Evolutionary conservation across 345 rosid genomes (phyloP).

Genomic region (Bruguiera parviflora): DNA sequence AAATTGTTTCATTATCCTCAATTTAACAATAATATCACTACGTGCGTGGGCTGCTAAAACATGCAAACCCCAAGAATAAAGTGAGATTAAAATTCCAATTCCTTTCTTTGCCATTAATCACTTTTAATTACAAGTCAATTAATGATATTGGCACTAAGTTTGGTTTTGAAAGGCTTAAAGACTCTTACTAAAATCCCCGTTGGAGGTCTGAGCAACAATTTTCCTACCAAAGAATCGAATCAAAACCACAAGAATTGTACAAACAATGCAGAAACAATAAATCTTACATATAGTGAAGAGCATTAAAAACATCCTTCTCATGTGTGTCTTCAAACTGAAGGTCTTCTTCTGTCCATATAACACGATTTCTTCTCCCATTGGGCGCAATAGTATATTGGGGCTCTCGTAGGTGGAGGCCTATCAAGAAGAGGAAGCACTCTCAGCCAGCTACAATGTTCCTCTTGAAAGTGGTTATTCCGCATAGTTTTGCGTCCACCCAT

Average conservation of each 20-base stretch:
- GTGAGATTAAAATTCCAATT: too few species aligned
- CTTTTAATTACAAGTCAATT: too few species aligned
- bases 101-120: too few species aligned
- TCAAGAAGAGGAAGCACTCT: slow-evolving; percentile 13
- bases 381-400: slow-evolving; percentile 11
- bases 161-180: not conserved
- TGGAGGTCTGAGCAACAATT: slow-evolving; percentile 23
- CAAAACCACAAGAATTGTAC: slow-evolving; percentile 43
- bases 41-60: too few species aligned
- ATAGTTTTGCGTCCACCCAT: not conserved
- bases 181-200: slow-evolving; percentile 29
- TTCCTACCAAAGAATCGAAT: slow-evolving; percentile 48
- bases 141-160: not conserved
- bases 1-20: too few species aligned
- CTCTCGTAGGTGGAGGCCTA: slow-evolving; percentile 17
- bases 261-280: not conserved
- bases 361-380: slow-evolving; percentile 7
- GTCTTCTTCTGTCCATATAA: slow-evolving; percentile 19
- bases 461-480: not conserved
- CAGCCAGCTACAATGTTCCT: slow-evolving; percentile 8
- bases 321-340: slow-evolving; percentile 15
- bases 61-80: too few species aligned
- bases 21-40: too few species aligned
- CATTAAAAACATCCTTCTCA: slow-evolving; percentile 12
- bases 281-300: slow-evolving; percentile 20